Base-by-base conservation (phyloP, 495 filamentous ascomycete genomes). In the Neurospora tetraspora region DNA sequence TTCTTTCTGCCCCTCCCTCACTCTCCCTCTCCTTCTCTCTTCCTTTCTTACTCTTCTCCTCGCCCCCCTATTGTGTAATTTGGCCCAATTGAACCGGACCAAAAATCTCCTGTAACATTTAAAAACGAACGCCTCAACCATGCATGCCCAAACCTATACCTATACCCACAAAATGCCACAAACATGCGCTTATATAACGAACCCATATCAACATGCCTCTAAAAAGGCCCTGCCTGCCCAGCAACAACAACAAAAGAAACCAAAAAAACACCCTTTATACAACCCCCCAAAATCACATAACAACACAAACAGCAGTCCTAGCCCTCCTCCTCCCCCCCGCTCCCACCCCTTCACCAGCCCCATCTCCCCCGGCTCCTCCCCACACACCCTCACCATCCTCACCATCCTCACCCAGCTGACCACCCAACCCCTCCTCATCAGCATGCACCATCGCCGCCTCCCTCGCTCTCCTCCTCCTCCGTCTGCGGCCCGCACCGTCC, bases 361-460 rank as follows among this genome's bases (percentile, higher is more conserved):
- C 38, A 38, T 10, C 39, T 40, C 47, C 47, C 14, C 5, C 47
- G 16, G 23, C 53, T n/a, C 0, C 18, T 16, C 31, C 69, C 23
- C 69, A 70, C 23, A 10, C 23, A 34, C 14, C 39, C 31, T 45
- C 20, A 11, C 82, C 83, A n/a, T n/a, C n/a, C 20, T 75, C 77
- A 37, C 83, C 88, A 14, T 84, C 91, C 14, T 90, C 92, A 61
- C 91, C 92, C 74, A 16, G 12, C 14, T 23, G 6, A 82, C 20
- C 76, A 76, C 27, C 76, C 76, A 37, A 83, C 12, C 90, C 92
- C 61, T 92, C 92, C 74, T 94, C 94, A 79, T 94, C 91, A 47
- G 87, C 90, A 79, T 93, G 91, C 45, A 91, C 82, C 78, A 89
- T 83, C 78, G 90, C 87, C 11, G 94, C 93, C 79, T 96, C 93